These are phyloP conservation scores for Talaromyces ruber DNA, from an alignment of 495 filamentous ascomycete genomes.

Conservation along the genomic window DNA sequence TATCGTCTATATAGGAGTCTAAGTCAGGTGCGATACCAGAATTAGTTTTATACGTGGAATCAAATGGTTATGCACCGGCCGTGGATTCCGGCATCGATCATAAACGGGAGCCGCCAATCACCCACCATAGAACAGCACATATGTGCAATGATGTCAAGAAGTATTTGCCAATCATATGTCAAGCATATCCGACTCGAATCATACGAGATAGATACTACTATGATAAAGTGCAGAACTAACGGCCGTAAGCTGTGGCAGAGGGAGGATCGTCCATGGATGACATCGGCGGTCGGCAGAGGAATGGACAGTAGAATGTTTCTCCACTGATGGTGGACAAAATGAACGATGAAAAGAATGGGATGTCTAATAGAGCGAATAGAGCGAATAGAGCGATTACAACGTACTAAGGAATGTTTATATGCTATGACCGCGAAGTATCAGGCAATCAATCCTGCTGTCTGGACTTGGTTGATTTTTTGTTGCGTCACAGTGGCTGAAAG, in stretches of 20 bases:
- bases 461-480: neutral
- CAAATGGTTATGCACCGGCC: neutral
- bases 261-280: neutral
- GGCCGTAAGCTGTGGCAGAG: neutral
- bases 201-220: neutral
- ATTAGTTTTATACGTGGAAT: neutral
- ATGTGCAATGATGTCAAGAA: neutral
- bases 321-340: neutral
- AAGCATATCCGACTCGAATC: neutral
- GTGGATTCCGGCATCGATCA: neutral
- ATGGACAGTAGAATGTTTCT: neutral
- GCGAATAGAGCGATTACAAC: neutral
- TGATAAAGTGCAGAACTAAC: neutral
- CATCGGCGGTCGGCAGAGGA: neutral
- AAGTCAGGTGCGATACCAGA: neutral
- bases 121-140: neutral
- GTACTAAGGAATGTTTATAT: no score
- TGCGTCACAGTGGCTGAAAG: neutral
- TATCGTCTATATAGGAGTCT: neutral
- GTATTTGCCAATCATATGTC: neutral
- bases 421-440: neutral
- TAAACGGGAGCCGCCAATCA: neutral
- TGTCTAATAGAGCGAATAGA: neutral
- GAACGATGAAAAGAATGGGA: neutral
- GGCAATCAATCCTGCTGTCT: neutral